These are phyloP conservation scores for Trichophyton equinum DNA, from an alignment of 2,329 filamentous ascomycete genomes.

Conservation along the genomic window DNA sequence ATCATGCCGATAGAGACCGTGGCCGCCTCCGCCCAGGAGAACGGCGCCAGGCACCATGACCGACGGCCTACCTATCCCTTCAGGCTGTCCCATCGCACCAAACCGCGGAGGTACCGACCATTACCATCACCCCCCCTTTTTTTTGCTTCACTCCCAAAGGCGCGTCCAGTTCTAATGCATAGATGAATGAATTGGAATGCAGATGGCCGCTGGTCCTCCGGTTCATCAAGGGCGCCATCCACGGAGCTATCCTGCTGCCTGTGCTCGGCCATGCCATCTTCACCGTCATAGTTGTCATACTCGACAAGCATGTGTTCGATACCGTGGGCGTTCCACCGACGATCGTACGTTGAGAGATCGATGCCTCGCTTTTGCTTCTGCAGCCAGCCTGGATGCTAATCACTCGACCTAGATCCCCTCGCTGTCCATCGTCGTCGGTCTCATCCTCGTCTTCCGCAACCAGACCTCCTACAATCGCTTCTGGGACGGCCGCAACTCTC, in stretches of 20 bases:
- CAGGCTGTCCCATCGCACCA: constrained; percentile 15
- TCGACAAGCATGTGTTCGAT: constrained; percentile 41
- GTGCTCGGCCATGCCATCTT: constrained; percentile 47
- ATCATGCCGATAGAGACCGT: background rate
- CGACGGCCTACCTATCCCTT: constrained; percentile 14
- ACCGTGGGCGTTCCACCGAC: constrained; percentile 44
- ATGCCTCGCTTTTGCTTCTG: background rate
- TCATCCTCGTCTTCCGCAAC: constrained; percentile 57
- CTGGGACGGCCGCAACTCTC: constrained; percentile 48
- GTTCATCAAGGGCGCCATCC: constrained; percentile 53
- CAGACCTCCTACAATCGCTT: constrained; percentile 53
- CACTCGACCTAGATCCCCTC: constrained; percentile 39
- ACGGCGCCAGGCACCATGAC: constrained; percentile 7
- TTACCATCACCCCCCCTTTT: background rate
- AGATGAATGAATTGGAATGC: background rate
- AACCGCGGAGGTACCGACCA: constrained; percentile 15
- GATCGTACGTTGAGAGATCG: constrained; percentile 34
- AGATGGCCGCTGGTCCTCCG: constrained; percentile 52
- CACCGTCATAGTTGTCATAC: constrained; percentile 45
- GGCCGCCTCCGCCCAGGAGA: background rate
- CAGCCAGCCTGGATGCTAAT: background rate
- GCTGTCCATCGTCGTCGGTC: constrained; percentile 52
- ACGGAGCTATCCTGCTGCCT: constrained; percentile 45
- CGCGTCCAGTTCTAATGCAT: background rate
- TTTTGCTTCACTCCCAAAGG: background rate